Conservation (phyloP, 192 early-diverging fungal genomes). For the Dissophora ornata region DNA sequence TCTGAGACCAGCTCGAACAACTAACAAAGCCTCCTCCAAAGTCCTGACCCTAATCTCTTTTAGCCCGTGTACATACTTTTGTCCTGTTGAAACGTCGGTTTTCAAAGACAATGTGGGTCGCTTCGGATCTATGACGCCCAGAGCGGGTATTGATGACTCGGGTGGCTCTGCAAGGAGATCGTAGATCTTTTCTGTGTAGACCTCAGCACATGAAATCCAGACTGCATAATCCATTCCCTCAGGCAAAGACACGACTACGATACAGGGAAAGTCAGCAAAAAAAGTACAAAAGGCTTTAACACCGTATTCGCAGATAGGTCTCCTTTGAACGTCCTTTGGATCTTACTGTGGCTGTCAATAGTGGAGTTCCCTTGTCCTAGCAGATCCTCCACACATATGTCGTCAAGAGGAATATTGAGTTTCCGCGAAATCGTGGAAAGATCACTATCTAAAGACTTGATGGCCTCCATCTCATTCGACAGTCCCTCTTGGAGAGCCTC, state of each 20-base stretch:
- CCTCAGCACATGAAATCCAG: slow-evolving; percentile 90
- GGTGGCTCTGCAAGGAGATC: slow-evolving; percentile 76
- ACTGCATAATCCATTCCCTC: slow-evolving; percentile 80
- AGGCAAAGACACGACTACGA: slow-evolving; percentile 43
- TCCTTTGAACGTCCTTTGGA: too few species aligned
- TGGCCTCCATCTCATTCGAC: not conserved
- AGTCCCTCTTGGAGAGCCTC: not conserved
- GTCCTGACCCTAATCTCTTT: slow-evolving; percentile 68
- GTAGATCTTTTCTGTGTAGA: slow-evolving; percentile 89
- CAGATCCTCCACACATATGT: not conserved
- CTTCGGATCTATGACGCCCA: slow-evolving; percentile 7
- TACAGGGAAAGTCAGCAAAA: not conserved
- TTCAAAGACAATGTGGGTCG: slow-evolving; percentile 48
- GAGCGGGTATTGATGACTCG: not conserved
- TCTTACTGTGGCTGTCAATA: not conserved
- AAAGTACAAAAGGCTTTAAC: not conserved
- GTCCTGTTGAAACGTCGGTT: slow-evolving; percentile 51
- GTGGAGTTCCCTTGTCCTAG: not conserved
- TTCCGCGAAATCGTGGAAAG: slow-evolving; percentile 1
- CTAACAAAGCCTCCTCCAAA: slow-evolving; percentile 66
- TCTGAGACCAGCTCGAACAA: slow-evolving; percentile 67
- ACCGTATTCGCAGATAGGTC: too few species aligned
- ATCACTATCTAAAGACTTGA: slow-evolving; percentile 10
- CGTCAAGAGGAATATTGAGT: not conserved
- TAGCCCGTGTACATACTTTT: slow-evolving; percentile 72